phyloP scores from a whole-genome alignment of 768 basidiomycete genomes.

The Termitomyces titanicus region DNA sequence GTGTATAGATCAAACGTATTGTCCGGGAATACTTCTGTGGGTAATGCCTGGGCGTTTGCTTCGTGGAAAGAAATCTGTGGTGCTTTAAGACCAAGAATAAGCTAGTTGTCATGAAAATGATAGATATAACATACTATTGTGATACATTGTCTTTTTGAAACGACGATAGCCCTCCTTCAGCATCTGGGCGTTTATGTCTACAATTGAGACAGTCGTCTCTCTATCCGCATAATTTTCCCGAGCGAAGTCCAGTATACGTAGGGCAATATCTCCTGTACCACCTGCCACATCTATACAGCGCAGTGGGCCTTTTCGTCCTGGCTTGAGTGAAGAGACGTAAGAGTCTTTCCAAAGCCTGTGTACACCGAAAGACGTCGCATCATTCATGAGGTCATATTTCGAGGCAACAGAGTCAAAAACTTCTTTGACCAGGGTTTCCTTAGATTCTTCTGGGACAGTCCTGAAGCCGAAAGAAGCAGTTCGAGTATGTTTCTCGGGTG shows the following conservation, averaged over 20 bases:
- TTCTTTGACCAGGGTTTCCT: constrained; percentile 86
- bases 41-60: constrained; percentile 85
- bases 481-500: constrained; percentile 17
- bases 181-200: constrained; percentile 97
- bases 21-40: constrained; percentile 62
- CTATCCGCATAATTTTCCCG: constrained; percentile 86
- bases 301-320: constrained; percentile 69
- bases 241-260: constrained; percentile 88
- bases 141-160: constrained; percentile 97
- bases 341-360: constrained; percentile 97
- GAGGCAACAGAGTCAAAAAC: constrained; percentile 97
- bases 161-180: constrained; percentile 85
- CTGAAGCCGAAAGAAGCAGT: constrained; percentile 93
- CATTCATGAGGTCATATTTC: constrained; percentile 98
- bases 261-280: constrained; percentile 96
- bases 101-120: not conserved
- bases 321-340: constrained; percentile 71
- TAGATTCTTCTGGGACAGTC: constrained; percentile 80
- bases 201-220: constrained; percentile 83
- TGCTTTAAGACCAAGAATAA: constrained; percentile 45
- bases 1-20: constrained; percentile 95
- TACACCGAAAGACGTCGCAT: constrained; percentile 95
- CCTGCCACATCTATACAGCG: constrained; percentile 95
- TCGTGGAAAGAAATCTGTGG: constrained; percentile 92
- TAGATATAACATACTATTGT: constrained; percentile 67